Evolutionary conservation across 352 stramenopile species (phyloP).

Genomic region (Globisporangium cystogenes): DNA sequence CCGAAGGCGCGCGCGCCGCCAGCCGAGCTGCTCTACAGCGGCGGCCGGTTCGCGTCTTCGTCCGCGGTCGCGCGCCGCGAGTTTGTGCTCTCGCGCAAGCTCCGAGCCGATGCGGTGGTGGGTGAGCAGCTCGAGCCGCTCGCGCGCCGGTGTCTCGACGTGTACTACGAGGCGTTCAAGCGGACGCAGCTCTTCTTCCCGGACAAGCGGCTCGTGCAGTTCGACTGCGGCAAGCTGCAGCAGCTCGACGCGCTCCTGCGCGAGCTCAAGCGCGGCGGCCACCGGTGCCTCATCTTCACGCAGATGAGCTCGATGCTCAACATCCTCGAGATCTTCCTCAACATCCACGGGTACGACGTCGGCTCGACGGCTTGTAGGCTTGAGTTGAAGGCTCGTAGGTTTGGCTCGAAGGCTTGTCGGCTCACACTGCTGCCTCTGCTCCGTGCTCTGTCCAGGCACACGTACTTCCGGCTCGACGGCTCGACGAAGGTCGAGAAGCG

Average conservation of each 20-base stretch:
- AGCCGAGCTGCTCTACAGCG: constrained; percentile 30
- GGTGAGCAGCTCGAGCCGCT: constrained; percentile 18
- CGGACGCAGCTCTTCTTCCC: constrained; percentile 94
- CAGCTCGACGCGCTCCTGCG: constrained; percentile 89
- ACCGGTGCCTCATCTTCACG: constrained; percentile 95
- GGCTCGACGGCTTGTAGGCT: too few species aligned
- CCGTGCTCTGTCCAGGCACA: constrained; percentile 69
- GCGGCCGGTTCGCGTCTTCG: constrained; percentile 25
- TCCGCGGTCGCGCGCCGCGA: neutral
- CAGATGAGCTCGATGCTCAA: constrained; percentile 99
- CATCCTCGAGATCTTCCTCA: constrained; percentile 98
- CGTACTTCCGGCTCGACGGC: constrained; percentile 98
- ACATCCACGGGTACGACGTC: constrained; percentile 84
- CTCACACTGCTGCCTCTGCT: neutral
- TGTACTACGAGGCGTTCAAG: constrained; percentile 62
- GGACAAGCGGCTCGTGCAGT: constrained; percentile 97
- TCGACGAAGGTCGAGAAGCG: constrained; percentile 94
- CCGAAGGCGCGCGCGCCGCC: constrained; percentile 50
- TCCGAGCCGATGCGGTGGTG: constrained; percentile 16
- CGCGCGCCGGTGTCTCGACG: constrained; percentile 26
- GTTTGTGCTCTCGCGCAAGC: constrained; percentile 37
- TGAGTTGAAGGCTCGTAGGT: too few species aligned
- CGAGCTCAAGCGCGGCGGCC: constrained; percentile 92
- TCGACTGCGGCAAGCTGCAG: constrained; percentile 95
- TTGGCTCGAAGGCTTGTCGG: too few species aligned